Evolutionary conservation across 2,329 filamentous ascomycete genomes (phyloP).

Genomic region (Parastagonospora avenae): DNA sequence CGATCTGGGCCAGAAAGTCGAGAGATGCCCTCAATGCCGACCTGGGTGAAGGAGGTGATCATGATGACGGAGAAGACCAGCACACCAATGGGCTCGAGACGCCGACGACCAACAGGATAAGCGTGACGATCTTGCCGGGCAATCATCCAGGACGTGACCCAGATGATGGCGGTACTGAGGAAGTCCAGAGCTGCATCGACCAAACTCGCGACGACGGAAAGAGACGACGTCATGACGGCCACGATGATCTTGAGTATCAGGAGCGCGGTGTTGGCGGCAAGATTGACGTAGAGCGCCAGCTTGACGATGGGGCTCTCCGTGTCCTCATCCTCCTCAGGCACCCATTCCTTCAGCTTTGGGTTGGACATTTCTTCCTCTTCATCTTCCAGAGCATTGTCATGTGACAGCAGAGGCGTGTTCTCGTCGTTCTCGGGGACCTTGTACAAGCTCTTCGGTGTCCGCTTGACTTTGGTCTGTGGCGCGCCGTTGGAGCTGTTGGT

Average conservation of each 20-base stretch:
- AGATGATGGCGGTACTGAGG: constrained; percentile 79
- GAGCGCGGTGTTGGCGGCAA: constrained; percentile 76
- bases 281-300: constrained; percentile 86
- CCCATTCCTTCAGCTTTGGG: constrained; percentile 69
- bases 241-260: constrained; percentile 78
- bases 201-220: constrained; percentile 79
- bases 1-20: constrained; percentile 67
- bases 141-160: constrained; percentile 76
- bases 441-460: constrained; percentile 84
- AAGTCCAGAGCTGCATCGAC: constrained; percentile 83
- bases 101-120: constrained; percentile 78
- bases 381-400: constrained; percentile 52
- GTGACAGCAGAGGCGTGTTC: constrained; percentile 66
- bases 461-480: constrained; percentile 40
- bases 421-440: constrained; percentile 66
- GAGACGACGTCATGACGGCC: constrained; percentile 76
- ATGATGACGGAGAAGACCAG: constrained; percentile 83
- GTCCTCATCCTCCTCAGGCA: constrained; percentile 72
- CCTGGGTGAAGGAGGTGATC: constrained; percentile 83
- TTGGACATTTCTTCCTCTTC: constrained; percentile 47
- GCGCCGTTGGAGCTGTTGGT: constrained; percentile 25
- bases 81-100: constrained; percentile 79
- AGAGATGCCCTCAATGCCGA: constrained; percentile 71
- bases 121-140: constrained; percentile 73
- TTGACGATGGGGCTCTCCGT: constrained; percentile 77